Base-by-base conservation (phyloP, 257 asterid genomes). In the Oldenlandia corymbosa region DNA sequence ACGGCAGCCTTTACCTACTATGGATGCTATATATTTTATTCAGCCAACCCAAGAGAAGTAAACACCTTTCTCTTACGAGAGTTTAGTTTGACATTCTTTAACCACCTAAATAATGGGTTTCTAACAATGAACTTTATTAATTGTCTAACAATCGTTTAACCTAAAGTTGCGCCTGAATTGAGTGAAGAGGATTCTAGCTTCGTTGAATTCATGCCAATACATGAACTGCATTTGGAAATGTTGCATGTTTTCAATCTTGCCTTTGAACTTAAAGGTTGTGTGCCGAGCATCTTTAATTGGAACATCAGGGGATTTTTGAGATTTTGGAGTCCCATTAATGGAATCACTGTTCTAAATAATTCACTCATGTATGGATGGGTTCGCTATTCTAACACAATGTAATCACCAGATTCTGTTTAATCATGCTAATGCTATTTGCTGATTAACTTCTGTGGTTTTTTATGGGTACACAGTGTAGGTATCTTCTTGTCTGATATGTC, bases 31-130 rank as follows among this genome's bases (percentile, higher is more conserved):
- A 83, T 93, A 93, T 77, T 93, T 90, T 76, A 80, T 93, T 73
- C 96, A 84, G 78, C 99, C 99, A 70, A 87, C 95, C 66, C 84
- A 85, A 81, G 99, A 93, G 65, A 93, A 93, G 99, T 93, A 85
- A 32, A 47, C 10, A 41, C 56, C 39, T 50, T 31, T 47, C 21
- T 64, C 32, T 50, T 52, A 47, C 26, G 17, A 20, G 17, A 20
- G 27, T 67, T 56, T 45, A 34, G 42, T 43, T 52, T 9, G 36
- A 13, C 14, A 43, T 45, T 71, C 31, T 23, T 61, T 3, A 21
- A 28, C 14, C 31, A 26, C 21, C 28, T 54, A 31, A 54, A 46
- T 63, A 53, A 42, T 47, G 47, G 67, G 49, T 37, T 51, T 50
- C 56, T 62, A 45, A 42, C 9, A 34, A n/a, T n/a, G n/a, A n/a